phyloP scores from a whole-genome alignment of 2,329 filamentous ascomycete genomes.

The Neofusicoccum kwambonambiense region DNA sequence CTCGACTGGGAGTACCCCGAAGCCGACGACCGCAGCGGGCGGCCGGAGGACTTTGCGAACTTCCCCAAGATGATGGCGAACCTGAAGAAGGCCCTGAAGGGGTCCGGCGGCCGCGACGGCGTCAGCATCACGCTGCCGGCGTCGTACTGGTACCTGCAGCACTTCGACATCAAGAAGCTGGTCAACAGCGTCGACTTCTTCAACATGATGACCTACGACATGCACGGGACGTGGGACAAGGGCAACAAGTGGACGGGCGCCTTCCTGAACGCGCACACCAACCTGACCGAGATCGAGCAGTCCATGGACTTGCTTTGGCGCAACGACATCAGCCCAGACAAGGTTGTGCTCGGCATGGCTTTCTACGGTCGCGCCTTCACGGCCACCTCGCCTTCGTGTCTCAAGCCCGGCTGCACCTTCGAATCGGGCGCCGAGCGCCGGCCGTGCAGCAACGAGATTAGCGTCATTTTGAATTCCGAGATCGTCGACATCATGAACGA shows the following conservation, averaged over 20 bases:
- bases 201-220: constrained; percentile 48
- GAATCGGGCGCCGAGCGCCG: constrained; percentile 26
- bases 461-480: constrained; percentile 36
- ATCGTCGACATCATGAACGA: constrained; percentile 31
- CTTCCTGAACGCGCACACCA: constrained; percentile 42
- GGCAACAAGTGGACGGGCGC: constrained; percentile 30
- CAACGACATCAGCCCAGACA: constrained; percentile 40
- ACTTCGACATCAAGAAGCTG: constrained; percentile 28
- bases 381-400: constrained; percentile 22
- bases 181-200: constrained; percentile 38
- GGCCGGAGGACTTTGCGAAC: constrained; percentile 32
- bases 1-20: constrained; percentile 47
- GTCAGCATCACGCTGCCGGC: constrained; percentile 30
- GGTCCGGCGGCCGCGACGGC: constrained; percentile 2
- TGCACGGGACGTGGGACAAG: constrained; percentile 43
- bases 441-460: constrained; percentile 28
- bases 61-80: constrained; percentile 16
- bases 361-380: constrained; percentile 42
- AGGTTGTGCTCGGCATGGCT: constrained; percentile 46
- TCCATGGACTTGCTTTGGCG: constrained; percentile 49
- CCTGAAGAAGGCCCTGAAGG: constrained; percentile 3
- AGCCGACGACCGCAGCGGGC: constrained; percentile 37
- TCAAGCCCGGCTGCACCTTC: constrained; percentile 25
- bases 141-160: constrained; percentile 28
- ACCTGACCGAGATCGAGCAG: constrained; percentile 48